phyloP scores from a whole-genome alignment of 768 basidiomycete genomes.

The Mycena chlorophos region DNA sequence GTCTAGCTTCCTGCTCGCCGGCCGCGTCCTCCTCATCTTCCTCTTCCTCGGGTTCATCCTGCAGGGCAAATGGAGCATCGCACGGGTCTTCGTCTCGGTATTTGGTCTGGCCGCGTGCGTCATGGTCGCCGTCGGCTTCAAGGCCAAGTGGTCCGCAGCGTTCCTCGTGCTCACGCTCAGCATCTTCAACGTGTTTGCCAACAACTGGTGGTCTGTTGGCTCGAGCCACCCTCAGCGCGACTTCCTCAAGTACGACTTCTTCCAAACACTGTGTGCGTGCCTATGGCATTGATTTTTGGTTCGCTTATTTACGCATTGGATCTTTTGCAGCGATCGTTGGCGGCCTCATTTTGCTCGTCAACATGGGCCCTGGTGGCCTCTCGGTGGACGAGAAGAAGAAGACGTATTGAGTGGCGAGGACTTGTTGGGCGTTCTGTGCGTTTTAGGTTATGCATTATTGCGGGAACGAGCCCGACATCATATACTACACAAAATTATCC shows the following conservation, averaged over 20 bases:
- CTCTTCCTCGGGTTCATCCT: slow-evolving; percentile 97
- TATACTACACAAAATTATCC: slow-evolving; percentile 9
- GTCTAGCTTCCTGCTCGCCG: slow-evolving; percentile 90
- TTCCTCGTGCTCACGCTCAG: slow-evolving; percentile 92
- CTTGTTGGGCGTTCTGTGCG: neutral
- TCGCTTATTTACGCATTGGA: slow-evolving; percentile 10
- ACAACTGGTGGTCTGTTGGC: slow-evolving; percentile 98
- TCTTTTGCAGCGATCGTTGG: slow-evolving; percentile 84
- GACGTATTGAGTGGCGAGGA: slow-evolving; percentile 55
- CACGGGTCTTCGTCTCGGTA: slow-evolving; percentile 83
- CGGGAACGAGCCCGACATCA: neutral
- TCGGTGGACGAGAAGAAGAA: slow-evolving; percentile 99
- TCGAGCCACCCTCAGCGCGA: slow-evolving; percentile 92
- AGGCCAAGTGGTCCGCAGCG: slow-evolving; percentile 96
- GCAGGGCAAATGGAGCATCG: slow-evolving; percentile 88
- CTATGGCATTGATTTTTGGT: neutral
- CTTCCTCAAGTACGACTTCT: slow-evolving; percentile 99
- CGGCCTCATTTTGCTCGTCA: slow-evolving; percentile 94
- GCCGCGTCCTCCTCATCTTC: slow-evolving; percentile 97
- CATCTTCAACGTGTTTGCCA: slow-evolving; percentile 95
- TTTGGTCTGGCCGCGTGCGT: slow-evolving; percentile 88
- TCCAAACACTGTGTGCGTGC: slow-evolving; percentile 84
- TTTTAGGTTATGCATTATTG: slow-evolving; percentile 11
- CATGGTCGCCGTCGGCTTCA: slow-evolving; percentile 98
- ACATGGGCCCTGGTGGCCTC: slow-evolving; percentile 97